Base-by-base conservation (phyloP, 495 filamentous ascomycete genomes). In the Aspergillus ostianus region DNA sequence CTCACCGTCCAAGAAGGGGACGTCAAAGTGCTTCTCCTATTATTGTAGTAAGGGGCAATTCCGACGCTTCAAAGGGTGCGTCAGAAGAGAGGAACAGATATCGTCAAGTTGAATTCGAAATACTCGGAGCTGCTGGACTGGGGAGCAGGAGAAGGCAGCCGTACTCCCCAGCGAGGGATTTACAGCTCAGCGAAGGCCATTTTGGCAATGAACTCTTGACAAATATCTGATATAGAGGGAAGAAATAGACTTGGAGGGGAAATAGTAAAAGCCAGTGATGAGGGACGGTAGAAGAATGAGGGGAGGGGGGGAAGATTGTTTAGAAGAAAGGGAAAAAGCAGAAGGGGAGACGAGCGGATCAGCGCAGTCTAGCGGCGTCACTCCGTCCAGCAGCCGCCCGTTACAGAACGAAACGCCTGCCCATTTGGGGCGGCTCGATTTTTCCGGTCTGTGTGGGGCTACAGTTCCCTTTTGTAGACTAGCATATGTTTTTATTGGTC, bases 141-240 rank as follows among this genome's bases (percentile, higher is more conserved):
- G 84, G 87, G 86, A 87, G 84, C 70, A 84, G 82, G 83, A 80
- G 74, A 80, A 80, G 78, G 68, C 64, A 78, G 68, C 73, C 80
- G 81, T 50, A 77, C 81, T 81, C 87, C 86, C 85, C 88, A 93
- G 91, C 85, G 87, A 85, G 83, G 79, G 80, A 77, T 90, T 92
- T 90, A 95, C 89, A 95, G 90, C 90, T 88, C 90, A 91, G 86
- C 90, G 89, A 91, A 84, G 78, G 89, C 89, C 89, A 80, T 89
- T 84, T 77, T 73, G 75, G 87, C 89, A 86, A 86, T 87, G 79
- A 81, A 85, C 84, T 80, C 81, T 91, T 85, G 90, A 95, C 91
- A 85, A 88, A 90, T 87, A 85, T 82, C 80, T 64, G 69, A 61
- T 75, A 71, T 56, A 48, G 54, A 53, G 64, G 65, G 62, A 49